These are phyloP conservation scores for Saposhnikovia divaricata DNA, from an alignment of 129 eudicot genomes.

Conservation along the genomic window DNA sequence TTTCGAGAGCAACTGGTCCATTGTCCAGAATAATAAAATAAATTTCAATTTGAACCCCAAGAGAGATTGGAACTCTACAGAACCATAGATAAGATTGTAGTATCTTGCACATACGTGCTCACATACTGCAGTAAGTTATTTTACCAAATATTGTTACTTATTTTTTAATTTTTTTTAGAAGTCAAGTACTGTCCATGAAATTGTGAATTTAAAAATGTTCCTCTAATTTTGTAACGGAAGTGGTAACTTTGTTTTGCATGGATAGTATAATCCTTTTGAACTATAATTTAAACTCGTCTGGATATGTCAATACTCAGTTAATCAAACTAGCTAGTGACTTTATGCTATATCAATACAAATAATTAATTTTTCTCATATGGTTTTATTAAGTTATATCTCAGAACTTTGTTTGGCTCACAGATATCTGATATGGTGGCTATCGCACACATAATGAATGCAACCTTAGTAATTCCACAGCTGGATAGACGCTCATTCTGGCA, in stretches of 20 bases:
- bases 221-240: no score
- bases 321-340: not conserved
- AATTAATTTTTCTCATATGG: not conserved
- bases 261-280: not conserved
- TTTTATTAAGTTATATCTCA: not conserved
- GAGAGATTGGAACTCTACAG: not conserved
- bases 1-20: not conserved
- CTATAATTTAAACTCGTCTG: not conserved
- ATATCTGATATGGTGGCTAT: constrained; percentile 97
- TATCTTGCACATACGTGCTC: not conserved
- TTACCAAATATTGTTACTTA: not conserved
- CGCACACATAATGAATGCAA: constrained; percentile 86
- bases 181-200: no score
- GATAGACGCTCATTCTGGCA: constrained; percentile 94
- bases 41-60: not conserved
- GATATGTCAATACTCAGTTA: not conserved
- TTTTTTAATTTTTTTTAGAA: no score
- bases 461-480: constrained; percentile 85
- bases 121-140: not conserved
- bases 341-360: constrained; percentile 3
- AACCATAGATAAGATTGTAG: not conserved
- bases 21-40: not conserved
- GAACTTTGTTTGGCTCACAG: constrained; percentile 28
- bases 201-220: not conserved
- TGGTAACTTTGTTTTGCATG: not conserved